A percentile compares a stretch with the other conserved stretches of the same genome.
These are phyloP conservation scores for Rachicladosporium sp. DNA, from an alignment of 2,329 filamentous ascomycete genomes.

Conservation along the genomic window DNA sequence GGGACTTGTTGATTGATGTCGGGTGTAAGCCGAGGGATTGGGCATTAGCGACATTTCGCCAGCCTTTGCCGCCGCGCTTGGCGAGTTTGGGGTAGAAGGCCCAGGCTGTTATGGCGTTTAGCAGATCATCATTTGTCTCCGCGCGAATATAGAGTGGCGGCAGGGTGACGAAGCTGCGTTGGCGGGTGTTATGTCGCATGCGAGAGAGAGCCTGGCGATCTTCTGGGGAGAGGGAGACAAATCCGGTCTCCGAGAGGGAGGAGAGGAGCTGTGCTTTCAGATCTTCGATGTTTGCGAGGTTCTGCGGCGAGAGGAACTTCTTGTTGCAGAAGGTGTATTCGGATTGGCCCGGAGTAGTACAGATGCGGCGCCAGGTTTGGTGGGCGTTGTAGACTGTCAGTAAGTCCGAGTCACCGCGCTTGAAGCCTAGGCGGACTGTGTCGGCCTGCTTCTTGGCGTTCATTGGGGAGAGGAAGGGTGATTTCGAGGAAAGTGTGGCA, in stretches of 20 bases:
- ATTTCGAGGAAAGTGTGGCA: constrained; percentile 87
- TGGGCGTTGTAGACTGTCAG: constrained; percentile 93
- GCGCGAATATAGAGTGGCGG: constrained; percentile 63
- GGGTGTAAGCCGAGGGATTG: constrained; percentile 80
- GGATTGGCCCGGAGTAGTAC: constrained; percentile 54
- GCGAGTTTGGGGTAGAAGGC: constrained; percentile 94
- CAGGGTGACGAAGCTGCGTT: constrained; percentile 71
- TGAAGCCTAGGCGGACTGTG: constrained; percentile 64
- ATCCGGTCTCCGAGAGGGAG: constrained; percentile 73
- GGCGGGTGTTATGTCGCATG: constrained; percentile 50
- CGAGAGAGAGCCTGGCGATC: constrained; percentile 59
- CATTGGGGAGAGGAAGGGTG: constrained; percentile 79
- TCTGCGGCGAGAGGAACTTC: constrained; percentile 84
- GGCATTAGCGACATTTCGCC: constrained; percentile 87
- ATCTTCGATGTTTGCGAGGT: constrained; percentile 84
- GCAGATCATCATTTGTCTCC: constrained; percentile 66
- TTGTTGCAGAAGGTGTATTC: constrained; percentile 89
- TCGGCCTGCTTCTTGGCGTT: constrained; percentile 74
- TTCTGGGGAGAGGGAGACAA: constrained; percentile 60
- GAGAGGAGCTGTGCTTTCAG: constrained; percentile 83
- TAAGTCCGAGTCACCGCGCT: constrained; percentile 77
- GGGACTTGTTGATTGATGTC: constrained; percentile 71
- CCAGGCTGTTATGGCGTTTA: constrained; percentile 76
- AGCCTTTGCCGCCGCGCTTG: constrained; percentile 69
- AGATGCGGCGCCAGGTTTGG: constrained; percentile 72